A percentile compares a stretch with the other conserved stretches of the same genome.
Conservation (phyloP, 2,329 filamentous ascomycete species). For the Talaromyces verruculosus region DNA sequence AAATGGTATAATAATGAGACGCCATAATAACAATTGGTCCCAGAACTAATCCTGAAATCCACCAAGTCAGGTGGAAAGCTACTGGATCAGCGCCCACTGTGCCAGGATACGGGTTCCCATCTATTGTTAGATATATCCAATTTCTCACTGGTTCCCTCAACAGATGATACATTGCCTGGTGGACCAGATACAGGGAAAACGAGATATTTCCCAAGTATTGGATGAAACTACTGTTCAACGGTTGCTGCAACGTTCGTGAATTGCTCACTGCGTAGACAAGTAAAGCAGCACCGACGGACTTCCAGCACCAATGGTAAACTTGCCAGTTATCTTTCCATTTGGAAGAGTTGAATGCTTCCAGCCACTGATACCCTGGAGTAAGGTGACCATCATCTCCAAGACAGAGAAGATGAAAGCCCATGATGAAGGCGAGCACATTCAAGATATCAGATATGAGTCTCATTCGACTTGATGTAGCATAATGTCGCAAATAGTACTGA, state of each 20-base stretch:
- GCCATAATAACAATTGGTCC: constrained; percentile 21
- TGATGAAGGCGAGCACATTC: constrained; percentile 20
- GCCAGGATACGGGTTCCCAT: constrained; percentile 22
- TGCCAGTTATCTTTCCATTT: constrained; percentile 26
- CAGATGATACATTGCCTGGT: constrained; percentile 27
- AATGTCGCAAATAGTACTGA: neutral
- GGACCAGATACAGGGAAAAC: constrained; percentile 34
- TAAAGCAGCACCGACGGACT: constrained; percentile 24
- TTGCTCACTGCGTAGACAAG: constrained; percentile 26
- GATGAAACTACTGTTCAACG: constrained; percentile 24
- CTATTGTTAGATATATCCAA: constrained; percentile 22
- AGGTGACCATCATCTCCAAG: constrained; percentile 26
- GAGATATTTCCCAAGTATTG: constrained; percentile 35
- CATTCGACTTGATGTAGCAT: neutral
- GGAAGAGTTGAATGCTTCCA: constrained; percentile 22
- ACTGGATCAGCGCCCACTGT: constrained; percentile 17
- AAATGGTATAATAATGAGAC: constrained; percentile 26
- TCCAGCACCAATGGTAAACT: constrained; percentile 27
- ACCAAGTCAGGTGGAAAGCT: constrained; percentile 25
- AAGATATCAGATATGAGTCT: neutral
- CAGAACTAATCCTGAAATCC: constrained; percentile 23
- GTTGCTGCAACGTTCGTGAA: constrained; percentile 25
- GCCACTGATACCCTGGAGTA: constrained; percentile 26
- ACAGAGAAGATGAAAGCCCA: constrained; percentile 27
- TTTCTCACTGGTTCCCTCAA: constrained; percentile 24